Evolutionary conservation across 495 filamentous ascomycete genomes (phyloP).

Genomic region (Aspergillus hancockii): DNA sequence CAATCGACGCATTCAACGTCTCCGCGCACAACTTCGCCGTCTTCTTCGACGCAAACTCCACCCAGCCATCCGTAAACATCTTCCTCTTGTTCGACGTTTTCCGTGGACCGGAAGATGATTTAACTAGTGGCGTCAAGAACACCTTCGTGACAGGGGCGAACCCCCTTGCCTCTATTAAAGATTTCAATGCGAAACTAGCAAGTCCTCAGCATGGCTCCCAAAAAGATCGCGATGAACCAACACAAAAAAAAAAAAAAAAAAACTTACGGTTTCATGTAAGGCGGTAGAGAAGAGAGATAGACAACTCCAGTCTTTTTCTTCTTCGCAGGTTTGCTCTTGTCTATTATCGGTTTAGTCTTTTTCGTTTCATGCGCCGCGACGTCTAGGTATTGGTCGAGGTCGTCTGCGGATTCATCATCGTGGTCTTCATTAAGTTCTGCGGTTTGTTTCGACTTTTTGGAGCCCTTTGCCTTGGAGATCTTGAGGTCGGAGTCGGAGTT

Average conservation of each 20-base stretch:
- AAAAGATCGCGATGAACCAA: too few species aligned
- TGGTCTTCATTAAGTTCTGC: background rate
- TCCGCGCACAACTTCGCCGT: constrained; percentile 85
- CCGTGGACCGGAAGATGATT: constrained; percentile 54
- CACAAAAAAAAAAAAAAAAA: too few species aligned
- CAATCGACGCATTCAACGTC: constrained; percentile 75
- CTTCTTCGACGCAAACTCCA: constrained; percentile 77
- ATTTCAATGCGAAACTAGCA: constrained; percentile 72
- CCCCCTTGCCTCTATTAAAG: constrained; percentile 75
- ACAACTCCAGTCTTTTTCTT: constrained; percentile 69
- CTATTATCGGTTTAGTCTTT: constrained; percentile 23
- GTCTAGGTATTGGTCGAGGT: constrained; percentile 24
- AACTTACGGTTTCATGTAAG: constrained; percentile 96
- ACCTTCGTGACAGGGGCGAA: constrained; percentile 71
- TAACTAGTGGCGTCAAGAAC: constrained; percentile 83
- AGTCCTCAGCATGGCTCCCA: too few species aligned
- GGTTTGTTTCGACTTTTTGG: constrained; percentile 15
- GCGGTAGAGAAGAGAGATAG: constrained; percentile 88
- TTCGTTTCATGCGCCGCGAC: constrained; percentile 17
- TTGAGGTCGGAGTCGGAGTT: constrained; percentile 13
- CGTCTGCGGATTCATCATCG: constrained; percentile 9
- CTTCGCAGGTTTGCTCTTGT: constrained; percentile 29
- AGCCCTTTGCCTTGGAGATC: constrained; percentile 31
- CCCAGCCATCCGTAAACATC: constrained; percentile 88
- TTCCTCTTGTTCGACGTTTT: constrained; percentile 87